Conservation (phyloP, 768 basidiomycete species). For the Floccularia luteovirens region DNA sequence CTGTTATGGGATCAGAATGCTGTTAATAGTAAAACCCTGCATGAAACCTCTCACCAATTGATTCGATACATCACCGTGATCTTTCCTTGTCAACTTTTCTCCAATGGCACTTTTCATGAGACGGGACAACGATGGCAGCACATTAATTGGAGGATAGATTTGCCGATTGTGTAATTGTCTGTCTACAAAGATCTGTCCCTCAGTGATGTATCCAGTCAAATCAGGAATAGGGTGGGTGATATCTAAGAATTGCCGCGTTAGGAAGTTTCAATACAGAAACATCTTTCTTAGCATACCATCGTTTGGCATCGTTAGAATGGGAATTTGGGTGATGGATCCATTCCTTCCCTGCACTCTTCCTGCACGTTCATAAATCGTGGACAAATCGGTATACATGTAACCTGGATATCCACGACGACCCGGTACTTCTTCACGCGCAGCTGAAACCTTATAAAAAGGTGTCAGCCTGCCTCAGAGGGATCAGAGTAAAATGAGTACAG, state of each 20-base stretch:
- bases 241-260: slow-evolving; percentile 41
- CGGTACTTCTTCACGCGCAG: slow-evolving; percentile 98
- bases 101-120: slow-evolving; percentile 99
- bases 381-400: slow-evolving; percentile 99
- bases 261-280: slow-evolving; percentile 7
- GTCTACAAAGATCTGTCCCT: slow-evolving; percentile 99
- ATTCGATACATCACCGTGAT: slow-evolving; percentile 99
- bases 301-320: slow-evolving; percentile 99
- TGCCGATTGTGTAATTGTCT: slow-evolving; percentile 94
- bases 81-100: slow-evolving; percentile 93
- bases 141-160: slow-evolving; percentile 99
- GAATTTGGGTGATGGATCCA: slow-evolving; percentile 99
- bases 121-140: slow-evolving; percentile 95
- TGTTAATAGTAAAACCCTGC: neutral
- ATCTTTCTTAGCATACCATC: slow-evolving; percentile 59
- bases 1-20: slow-evolving; percentile 27
- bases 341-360: slow-evolving; percentile 97
- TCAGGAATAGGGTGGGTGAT: slow-evolving; percentile 99
- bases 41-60: slow-evolving; percentile 75
- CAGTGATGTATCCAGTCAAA: slow-evolving; percentile 98
- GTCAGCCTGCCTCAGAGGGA: too few relatives aligned
- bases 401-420: slow-evolving; percentile 98
- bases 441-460: slow-evolving; percentile 69
- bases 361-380: slow-evolving; percentile 98
- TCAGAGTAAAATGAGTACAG: slow-evolving; percentile 18